Conservation (phyloP, 805 yeast genomes). For the Tetrapisispora iriomotensis region DNA sequence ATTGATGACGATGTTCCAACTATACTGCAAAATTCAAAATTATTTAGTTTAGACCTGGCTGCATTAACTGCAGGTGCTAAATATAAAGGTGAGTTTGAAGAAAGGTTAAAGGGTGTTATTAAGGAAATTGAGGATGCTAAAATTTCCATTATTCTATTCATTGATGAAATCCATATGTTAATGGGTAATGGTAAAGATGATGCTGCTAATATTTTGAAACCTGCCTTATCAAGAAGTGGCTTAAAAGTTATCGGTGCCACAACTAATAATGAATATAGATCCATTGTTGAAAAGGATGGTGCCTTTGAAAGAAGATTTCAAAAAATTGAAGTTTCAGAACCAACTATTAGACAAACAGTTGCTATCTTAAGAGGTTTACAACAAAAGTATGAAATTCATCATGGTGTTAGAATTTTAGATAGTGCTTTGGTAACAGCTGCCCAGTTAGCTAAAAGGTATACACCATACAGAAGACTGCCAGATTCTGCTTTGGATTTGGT, state of each 20-base stretch:
- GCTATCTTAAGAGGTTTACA: constrained; percentile 95
- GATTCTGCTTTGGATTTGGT: constrained; percentile 95
- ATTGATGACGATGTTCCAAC: constrained; percentile 92
- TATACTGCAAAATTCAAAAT: constrained; percentile 67
- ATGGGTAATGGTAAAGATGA: constrained; percentile 99
- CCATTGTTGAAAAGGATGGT: constrained; percentile 90
- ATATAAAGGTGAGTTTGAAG: constrained; percentile 97
- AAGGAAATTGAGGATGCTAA: constrained; percentile 86
- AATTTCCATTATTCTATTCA: constrained; percentile 78
- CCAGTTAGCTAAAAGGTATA: constrained; percentile 84
- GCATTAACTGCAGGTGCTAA: constrained; percentile 98
- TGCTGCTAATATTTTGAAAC: constrained; percentile 93
- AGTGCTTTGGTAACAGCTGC: constrained; percentile 92
- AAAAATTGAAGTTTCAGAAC: constrained; percentile 90
- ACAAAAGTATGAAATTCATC: constrained; percentile 91
- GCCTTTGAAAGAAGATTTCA: constrained; percentile 98
- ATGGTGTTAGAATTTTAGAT: constrained; percentile 93
- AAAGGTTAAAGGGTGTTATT: constrained; percentile 91
- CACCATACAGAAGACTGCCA: constrained; percentile 91
- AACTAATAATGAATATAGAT: constrained; percentile 87
- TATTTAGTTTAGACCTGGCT: constrained; percentile 87
- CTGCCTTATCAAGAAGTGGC: constrained; percentile 93
- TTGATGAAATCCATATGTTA: constrained; percentile 97
- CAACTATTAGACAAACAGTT: constrained; percentile 84
- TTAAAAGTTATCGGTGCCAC: constrained; percentile 98